Evolutionary conservation across 2,329 filamentous ascomycete species (phyloP), one percentile per base, ranked within the genome.

Genomic region (Colletotrichum kahawae): DNA sequence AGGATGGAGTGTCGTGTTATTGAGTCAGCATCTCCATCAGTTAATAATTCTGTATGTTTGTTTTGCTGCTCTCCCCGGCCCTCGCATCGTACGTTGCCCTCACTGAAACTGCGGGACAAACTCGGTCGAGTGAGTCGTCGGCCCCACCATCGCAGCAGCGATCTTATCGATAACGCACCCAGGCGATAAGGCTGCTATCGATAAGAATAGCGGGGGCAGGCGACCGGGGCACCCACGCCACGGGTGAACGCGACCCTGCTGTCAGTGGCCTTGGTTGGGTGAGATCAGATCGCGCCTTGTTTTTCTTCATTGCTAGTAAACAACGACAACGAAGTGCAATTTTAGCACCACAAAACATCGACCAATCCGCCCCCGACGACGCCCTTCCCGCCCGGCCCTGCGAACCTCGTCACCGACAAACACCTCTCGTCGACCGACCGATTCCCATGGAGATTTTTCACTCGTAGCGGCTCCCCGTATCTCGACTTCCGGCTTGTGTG

Each of bases 301-400:
- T 76, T 76, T 76, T 74, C 74, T 74, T 76, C 70, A 70, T 70
- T 73, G 74, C 70, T 69, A 76, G 74, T 76, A 76, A 76, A 76
- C 74, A 76, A 76, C 70, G 70, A 76, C 74, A 62, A 74, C 71
- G 64, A 73, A 74, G 54, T 75, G 64, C 73, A 75, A 75, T 73
- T 74, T 75, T 75, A 69, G 70, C 69, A 75, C 65, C 74, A 76
- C 74, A 76, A 76, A 66, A 76, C 74, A 73, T 74, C 74, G 70
- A 65, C 64, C 70, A 74, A 74, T 73, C 70, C 74, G 74, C 56
- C 74, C 59, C 70, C 57, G 38, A 38, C 36, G 29, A 74, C 73
- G 73, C 73, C 69, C 56, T 72, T 75, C 63, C 69, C 73, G 73
- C 69, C 72, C 38, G 72, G 72, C 62, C 60, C 48, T 63, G 71